Evolutionary conservation across 352 stramenopile genomes (phyloP).

Genomic region (Pythium aquatile): DNA sequence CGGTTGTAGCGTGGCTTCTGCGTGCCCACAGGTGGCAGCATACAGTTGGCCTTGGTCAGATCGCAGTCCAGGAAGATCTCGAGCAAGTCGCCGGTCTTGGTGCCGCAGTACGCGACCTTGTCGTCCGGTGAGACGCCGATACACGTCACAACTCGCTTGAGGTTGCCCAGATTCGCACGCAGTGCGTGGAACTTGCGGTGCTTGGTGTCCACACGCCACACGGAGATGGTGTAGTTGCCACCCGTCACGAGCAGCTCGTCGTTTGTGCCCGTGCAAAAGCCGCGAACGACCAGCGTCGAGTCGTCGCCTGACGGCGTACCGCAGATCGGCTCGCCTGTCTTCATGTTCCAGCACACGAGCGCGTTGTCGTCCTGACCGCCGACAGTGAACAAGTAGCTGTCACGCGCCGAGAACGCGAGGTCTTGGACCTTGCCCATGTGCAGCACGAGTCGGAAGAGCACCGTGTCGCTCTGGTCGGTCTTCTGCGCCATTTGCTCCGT

Average conservation of each 20-base stretch:
- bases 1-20: constrained; percentile 88
- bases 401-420: constrained; percentile 88
- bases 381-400: constrained; percentile 90
- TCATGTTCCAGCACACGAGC: constrained; percentile 95
- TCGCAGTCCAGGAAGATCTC: constrained; percentile 94
- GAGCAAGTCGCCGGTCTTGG: constrained; percentile 94
- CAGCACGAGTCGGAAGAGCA: constrained; percentile 91
- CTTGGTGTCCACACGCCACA: constrained; percentile 86
- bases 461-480: constrained; percentile 64
- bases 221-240: constrained; percentile 92
- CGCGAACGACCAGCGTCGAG: constrained; percentile 85
- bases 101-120: constrained; percentile 92
- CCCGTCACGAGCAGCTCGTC: constrained; percentile 95
- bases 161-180: constrained; percentile 91
- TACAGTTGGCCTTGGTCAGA: constrained; percentile 88
- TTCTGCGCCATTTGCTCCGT: constrained; percentile 65
- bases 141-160: constrained; percentile 93
- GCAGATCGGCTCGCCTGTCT: constrained; percentile 88
- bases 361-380: constrained; percentile 97
- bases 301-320: constrained; percentile 92
- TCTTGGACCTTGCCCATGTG: constrained; percentile 95
- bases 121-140: constrained; percentile 93
- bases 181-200: constrained; percentile 93
- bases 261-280: constrained; percentile 79
- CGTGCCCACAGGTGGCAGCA: constrained; percentile 71